Evolutionary conservation across 202 grass and related monocot genomes (phyloP).

Genomic region (Carex sylvatica): DNA sequence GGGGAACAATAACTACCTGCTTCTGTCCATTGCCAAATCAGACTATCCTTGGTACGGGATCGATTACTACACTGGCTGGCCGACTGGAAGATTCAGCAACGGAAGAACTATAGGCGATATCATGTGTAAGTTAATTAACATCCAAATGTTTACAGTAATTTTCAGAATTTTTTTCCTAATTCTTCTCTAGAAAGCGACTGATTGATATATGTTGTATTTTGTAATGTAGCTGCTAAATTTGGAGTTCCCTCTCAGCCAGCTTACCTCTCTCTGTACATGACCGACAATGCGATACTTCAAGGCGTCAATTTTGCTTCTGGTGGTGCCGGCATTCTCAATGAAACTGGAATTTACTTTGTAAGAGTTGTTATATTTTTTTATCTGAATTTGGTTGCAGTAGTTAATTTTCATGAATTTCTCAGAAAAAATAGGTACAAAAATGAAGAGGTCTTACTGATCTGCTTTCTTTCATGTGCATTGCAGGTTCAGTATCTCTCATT

Average conservation of each 20-base stretch:
- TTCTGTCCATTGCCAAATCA: constrained; percentile 64
- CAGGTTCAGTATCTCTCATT: constrained; percentile 95
- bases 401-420: constrained; percentile 9
- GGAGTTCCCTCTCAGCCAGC: constrained; percentile 57
- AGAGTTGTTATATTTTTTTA: neutral
- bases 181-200: neutral
- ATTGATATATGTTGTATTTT: neutral
- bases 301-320: constrained; percentile 93
- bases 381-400: neutral
- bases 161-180: neutral
- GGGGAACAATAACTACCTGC: constrained; percentile 88
- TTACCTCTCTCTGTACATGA: constrained; percentile 77
- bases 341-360: constrained; percentile 99
- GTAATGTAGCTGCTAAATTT: constrained; percentile 64
- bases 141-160: neutral
- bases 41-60: constrained; percentile 89
- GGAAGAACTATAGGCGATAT: constrained; percentile 82
- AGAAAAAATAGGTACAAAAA: neutral
- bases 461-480: neutral
- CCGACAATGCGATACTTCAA: constrained; percentile 55
- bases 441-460: neutral
- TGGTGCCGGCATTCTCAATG: constrained; percentile 82
- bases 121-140: constrained; percentile 50
- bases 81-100: constrained; percentile 90
- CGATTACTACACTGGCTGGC: constrained; percentile 48